Conservation (phyloP, 169 alveolate species). For the Babesia divergens region DNA sequence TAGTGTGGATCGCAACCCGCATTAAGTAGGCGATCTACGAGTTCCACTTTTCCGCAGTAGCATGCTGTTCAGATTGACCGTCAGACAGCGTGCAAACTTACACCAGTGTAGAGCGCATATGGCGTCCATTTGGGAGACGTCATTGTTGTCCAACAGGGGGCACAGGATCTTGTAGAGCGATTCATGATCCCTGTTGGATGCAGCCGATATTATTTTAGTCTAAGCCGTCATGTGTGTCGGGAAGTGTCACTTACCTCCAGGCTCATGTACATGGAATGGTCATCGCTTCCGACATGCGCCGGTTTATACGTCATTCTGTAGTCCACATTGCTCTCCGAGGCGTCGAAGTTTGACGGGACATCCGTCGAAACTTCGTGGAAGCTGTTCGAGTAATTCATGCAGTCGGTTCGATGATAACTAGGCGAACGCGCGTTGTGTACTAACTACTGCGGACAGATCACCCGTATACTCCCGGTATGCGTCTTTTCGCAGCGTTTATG, state of each 20-base stretch:
- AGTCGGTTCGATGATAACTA: neutral
- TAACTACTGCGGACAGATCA: neutral
- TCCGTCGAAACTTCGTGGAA: conserved; percentile 17
- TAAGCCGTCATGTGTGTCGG: neutral
- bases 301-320: neutral
- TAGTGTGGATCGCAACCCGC: conserved; percentile 68
- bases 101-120: conserved; percentile 65
- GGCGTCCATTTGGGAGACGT: conserved; percentile 21
- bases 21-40: conserved; percentile 64
- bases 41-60: conserved; percentile 70
- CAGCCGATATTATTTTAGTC: conserved; percentile 40
- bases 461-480: neutral
- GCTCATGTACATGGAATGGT: neutral
- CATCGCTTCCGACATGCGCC: neutral
- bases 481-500: neutral
- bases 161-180: conserved; percentile 10
- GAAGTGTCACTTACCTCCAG: conserved; percentile 35
- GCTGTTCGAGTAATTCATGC: conserved; percentile 3
- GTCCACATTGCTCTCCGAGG: conserved; percentile 2
- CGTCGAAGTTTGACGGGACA: conserved; percentile 30
- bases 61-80: conserved; percentile 50
- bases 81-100: neutral
- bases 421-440: no score
- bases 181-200: conserved; percentile 39
- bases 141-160: conserved; percentile 40